Evolutionary conservation across 2,329 filamentous ascomycete species (phyloP), one percentile per base, ranked within the genome.

Genomic region (Aspergillus amoenus): DNA sequence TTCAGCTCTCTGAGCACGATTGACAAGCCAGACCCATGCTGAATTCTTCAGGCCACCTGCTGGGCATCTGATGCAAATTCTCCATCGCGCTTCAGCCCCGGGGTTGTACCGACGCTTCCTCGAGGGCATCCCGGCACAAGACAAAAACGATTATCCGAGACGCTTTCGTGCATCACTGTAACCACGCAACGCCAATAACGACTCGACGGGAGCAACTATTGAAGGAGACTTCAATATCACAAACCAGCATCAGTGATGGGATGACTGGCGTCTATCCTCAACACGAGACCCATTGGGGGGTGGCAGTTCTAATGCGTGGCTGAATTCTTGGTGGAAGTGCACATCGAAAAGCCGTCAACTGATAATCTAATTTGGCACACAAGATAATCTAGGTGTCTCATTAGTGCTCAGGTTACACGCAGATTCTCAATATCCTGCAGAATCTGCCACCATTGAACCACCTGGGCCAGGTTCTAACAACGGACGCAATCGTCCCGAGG

Each of bases 71-170:
- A 45, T 47, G 30, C 44, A 18, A 30, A 18, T 47, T 47, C 4
- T 47, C 27, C 21, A n/a, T 47, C 27, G 17, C 9, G 22, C 40
- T 49, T 52, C 43, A 34, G 27, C 34, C 44, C 39, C 21, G 44
- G 34, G 34, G 34, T 37, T 37, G 15, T 24, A 21, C 47, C 24
- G 44, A 53, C 39, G n/a, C 43, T 34, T 50, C 39, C 44, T 49
- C 42, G 24, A 59, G 46, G 42, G 50, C 49, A 51, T 34, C 56
- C 30, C 49, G 57, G 49, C 27, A 30, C 9, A 50, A n/a, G 30
- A 55, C 42, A 48, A 45, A 59, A 55, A 59, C 54, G 40, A 55
- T 61, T 50, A 59, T 61, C 59, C 56, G 53, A 61, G 59, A 46
- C 54, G 44, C 18, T 46, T 53, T 15, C 17, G 37, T 42, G 9